Base-by-base conservation (phyloP, 2,329 filamentous ascomycete genomes). In the Penicillium sp. region DNA sequence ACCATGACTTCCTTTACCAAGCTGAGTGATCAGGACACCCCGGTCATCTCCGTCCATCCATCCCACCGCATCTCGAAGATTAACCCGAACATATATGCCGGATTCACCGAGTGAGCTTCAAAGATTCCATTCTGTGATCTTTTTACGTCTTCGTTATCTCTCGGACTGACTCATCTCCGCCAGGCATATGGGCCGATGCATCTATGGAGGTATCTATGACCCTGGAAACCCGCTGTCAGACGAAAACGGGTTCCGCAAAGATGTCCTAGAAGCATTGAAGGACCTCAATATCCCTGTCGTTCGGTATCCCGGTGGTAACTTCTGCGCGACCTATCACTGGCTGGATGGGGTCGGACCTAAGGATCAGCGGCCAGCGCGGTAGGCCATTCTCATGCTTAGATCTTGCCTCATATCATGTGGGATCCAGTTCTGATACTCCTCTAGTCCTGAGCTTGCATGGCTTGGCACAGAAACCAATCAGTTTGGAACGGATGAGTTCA, bases 101-200 rank as follows among this genome's bases (percentile, higher is more conserved):
- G 86, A 8, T 93, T 93, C 67, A 87, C 83, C 43, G 87, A 93
- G 85, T 87, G 70, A 67, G 79, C 64, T 4, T 13, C 5, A 6
- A 13, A 4, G 4, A 4, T n/a, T 13, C 14, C 2, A 19, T 11
- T 10, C 2, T 2, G 7, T 17, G n/a, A 9, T 6, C n/a, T 10
- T 21, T 13, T 7, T 13, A 37, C n/a, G n/a, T n/a, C n/a, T n/a
- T n/a, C n/a, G n/a, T n/a, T n/a, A n/a, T n/a, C n/a, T n/a, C n/a
- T n/a, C 47, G 26, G n/a, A 47, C 43, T 58, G 27, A 57, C 37
- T 18, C 45, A 23, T 5, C 39, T 31, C 34, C 36, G 9, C 20
- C 51, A 87, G 84, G 56, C 87, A 93, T 66, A 93, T 93, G 86
- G 87, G 87, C 56, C 80, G 87, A 47, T 93, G 87, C 71, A 89